Percentiles rank a stretch among this genome's conserved stretches.
Conservation (phyloP, 2,329 filamentous ascomycete genomes). For the Colletotrichum magnum region DNA sequence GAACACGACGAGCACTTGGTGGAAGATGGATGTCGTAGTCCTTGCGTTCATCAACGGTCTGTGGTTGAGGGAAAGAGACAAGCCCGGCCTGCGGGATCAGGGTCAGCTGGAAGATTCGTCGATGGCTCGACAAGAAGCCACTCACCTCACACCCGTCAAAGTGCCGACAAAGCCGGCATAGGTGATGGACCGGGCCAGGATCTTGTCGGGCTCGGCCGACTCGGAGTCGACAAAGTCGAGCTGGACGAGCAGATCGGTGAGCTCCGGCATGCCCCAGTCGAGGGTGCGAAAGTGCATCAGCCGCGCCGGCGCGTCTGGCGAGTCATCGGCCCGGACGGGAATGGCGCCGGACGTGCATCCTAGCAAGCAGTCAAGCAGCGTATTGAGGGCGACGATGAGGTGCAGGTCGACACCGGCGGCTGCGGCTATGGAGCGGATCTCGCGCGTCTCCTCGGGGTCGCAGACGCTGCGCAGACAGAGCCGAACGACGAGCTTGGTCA, state of each 20-base stretch:
- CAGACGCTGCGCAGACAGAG: constrained; percentile 64
- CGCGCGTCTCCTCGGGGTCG: constrained; percentile 68
- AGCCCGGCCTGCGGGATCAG: constrained; percentile 47
- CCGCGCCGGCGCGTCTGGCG: constrained; percentile 34
- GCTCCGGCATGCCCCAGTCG: constrained; percentile 68
- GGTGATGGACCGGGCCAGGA: constrained; percentile 62
- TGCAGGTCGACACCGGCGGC: constrained; percentile 67
- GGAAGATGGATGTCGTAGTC: constrained; percentile 56
- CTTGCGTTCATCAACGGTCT: constrained; percentile 62
- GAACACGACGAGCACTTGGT: constrained; percentile 67
- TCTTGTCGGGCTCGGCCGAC: constrained; percentile 46
- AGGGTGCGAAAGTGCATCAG: constrained; percentile 68
- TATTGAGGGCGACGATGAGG: constrained; percentile 71
- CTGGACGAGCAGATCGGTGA: constrained; percentile 64
- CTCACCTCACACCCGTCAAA: constrained; percentile 62
- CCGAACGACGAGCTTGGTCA: constrained; percentile 56
- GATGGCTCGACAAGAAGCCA: neutral
- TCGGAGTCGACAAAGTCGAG: constrained; percentile 61
- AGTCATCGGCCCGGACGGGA: constrained; percentile 36
- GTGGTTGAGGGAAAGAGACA: constrained; percentile 66
- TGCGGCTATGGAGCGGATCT: constrained; percentile 68
- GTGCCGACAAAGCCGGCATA: constrained; percentile 67
- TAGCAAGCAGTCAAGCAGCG: constrained; percentile 71
- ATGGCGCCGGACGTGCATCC: constrained; percentile 70
- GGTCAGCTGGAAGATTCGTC: neutral